Evolutionary conservation across 1,284 basidiomycete genomes (phyloP).

Genomic region (Sanghuangporus sanghuang): DNA sequence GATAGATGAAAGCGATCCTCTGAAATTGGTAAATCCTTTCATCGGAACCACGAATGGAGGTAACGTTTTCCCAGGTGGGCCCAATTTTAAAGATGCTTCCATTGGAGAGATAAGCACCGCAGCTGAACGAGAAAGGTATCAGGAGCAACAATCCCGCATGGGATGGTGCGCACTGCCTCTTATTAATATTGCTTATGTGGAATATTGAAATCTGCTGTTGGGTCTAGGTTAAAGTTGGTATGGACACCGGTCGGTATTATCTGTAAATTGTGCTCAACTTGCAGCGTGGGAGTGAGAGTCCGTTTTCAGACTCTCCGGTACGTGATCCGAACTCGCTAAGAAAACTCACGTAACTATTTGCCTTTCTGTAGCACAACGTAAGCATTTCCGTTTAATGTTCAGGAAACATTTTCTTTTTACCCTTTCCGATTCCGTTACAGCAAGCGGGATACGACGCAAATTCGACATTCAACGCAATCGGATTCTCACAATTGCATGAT

Average conservation of each 20-base stretch:
- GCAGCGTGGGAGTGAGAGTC: not conserved
- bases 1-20: slow-evolving; percentile 2
- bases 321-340: not conserved
- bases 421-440: slow-evolving; percentile 3
- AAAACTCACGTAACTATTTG: not conserved
- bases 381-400: not conserved
- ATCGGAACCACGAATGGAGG: slow-evolving; percentile 20
- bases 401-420: not conserved
- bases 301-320: slow-evolving; percentile 9
- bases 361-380: slow-evolving; percentile 1
- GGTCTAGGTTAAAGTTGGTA: slow-evolving; percentile 14
- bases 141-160: slow-evolving; percentile 20
- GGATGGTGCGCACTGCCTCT: slow-evolving; percentile 2
- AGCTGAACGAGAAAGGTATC: not conserved
- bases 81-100: not conserved
- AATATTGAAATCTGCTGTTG: too few relatives aligned
- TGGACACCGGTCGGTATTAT: slow-evolving; percentile 13
- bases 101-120: not conserved
- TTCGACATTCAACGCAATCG: slow-evolving; percentile 20
- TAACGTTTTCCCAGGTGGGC: slow-evolving; percentile 20
- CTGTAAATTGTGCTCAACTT: not conserved
- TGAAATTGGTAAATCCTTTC: slow-evolving; percentile 17
- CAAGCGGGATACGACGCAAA: slow-evolving; percentile 22
- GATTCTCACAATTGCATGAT: slow-evolving; percentile 23
- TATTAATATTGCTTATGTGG: too few relatives aligned